Conservation (phyloP, 2,329 filamentous ascomycete species). For the Fusarium sarcochroum region DNA sequence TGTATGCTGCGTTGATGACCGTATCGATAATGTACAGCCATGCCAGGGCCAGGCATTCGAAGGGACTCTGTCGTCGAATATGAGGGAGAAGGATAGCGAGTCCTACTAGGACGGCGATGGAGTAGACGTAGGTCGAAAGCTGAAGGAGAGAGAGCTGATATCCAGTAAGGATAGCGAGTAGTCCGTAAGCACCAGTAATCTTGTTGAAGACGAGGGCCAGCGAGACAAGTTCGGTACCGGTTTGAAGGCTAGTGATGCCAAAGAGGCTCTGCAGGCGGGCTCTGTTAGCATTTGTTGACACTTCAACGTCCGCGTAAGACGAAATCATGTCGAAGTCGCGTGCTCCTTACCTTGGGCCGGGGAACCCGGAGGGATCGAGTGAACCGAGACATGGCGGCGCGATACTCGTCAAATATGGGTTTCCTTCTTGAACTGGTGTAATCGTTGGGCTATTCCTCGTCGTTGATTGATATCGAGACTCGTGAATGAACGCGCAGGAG, state of each 20-base stretch:
- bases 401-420: slow-evolving; percentile 12
- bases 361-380: slow-evolving; percentile 58
- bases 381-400: slow-evolving; percentile 53
- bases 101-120: slow-evolving; percentile 76
- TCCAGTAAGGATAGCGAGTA: slow-evolving; percentile 90
- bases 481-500: slow-evolving; percentile 23
- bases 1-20: slow-evolving; percentile 85
- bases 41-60: slow-evolving; percentile 84
- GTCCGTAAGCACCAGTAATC: slow-evolving; percentile 88
- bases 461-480: slow-evolving; percentile 13
- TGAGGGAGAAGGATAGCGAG: slow-evolving; percentile 81
- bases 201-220: slow-evolving; percentile 92
- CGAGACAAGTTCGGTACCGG: slow-evolving; percentile 87
- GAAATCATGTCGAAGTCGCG: slow-evolving; percentile 13
- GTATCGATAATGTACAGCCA: slow-evolving; percentile 90
- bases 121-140: slow-evolving; percentile 93
- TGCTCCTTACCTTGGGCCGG: slow-evolving; percentile 56
- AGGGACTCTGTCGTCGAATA: slow-evolving; percentile 82
- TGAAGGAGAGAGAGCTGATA: slow-evolving; percentile 86
- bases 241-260: slow-evolving; percentile 87
- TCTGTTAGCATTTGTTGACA: slow-evolving; percentile 32
- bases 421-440: slow-evolving; percentile 8
- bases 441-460: slow-evolving; percentile 2
- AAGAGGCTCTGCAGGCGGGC: slow-evolving; percentile 77
- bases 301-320: slow-evolving; percentile 3